Conservation (phyloP, 257 asterid genomes). For the Solanum sejunctum region DNA sequence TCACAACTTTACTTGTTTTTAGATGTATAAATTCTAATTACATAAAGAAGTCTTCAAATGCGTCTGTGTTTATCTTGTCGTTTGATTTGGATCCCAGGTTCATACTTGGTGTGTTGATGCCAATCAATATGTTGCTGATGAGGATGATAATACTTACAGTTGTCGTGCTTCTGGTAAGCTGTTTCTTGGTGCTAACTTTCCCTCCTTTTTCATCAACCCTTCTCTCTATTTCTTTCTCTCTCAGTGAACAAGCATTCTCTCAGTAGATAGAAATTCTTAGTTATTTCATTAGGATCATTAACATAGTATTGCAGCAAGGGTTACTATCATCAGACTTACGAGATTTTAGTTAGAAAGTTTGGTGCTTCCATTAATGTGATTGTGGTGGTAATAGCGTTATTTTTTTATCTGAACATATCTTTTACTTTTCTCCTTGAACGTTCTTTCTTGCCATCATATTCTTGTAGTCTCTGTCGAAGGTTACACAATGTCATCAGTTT, state of each 20-base stretch:
- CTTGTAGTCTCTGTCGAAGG: not conserved
- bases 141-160: constrained; percentile 85
- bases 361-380: not conserved
- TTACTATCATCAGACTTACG: not conserved
- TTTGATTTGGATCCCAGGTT: constrained; percentile 29
- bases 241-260: not conserved
- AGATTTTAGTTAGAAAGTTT: not conserved
- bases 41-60: not conserved
- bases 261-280: not conserved
- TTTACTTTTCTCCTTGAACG: not conserved
- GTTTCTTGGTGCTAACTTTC: constrained; percentile 4
- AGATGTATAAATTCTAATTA: not conserved
- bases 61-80: not conserved
- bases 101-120: constrained; percentile 88
- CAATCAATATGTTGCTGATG: constrained; percentile 92
- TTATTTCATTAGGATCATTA: not conserved
- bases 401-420: not conserved
- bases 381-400: not conserved
- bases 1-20: not conserved
- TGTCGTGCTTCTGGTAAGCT: constrained; percentile 92
- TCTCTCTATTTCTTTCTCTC: not conserved
- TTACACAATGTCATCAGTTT: not conserved
- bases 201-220: not conserved
- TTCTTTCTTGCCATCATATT: not conserved
- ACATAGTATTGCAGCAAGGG: not conserved